These are phyloP conservation scores for Aspergillus sp. DNA, from an alignment of 2,329 filamentous ascomycete genomes.

Conservation along the genomic window DNA sequence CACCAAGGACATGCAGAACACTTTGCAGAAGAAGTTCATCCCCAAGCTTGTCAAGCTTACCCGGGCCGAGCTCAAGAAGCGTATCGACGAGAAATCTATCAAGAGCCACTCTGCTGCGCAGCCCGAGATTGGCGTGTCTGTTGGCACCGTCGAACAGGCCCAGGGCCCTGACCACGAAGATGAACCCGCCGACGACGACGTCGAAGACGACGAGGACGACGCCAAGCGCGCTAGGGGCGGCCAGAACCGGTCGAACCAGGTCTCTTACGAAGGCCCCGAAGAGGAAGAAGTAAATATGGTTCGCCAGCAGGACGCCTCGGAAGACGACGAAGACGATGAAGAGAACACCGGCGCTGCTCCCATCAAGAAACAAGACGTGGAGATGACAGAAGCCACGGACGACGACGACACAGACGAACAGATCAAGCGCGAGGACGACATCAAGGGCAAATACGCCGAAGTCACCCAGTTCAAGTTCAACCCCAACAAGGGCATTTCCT, in stretches of 20 bases:
- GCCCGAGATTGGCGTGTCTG: conserved; percentile 65
- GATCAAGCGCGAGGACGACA: conserved; percentile 54
- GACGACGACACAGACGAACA: conserved; percentile 37
- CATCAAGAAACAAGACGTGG: conserved; percentile 29
- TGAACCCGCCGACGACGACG: conserved; percentile 61
- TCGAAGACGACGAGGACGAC: conserved; percentile 72
- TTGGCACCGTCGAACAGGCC: conserved; percentile 50
- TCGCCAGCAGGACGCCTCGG: conserved; percentile 54
- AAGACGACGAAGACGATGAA: conserved; percentile 48
- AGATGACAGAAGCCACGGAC: conserved; percentile 30
- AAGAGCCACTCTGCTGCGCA: conserved; percentile 59
- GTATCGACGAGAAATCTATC: conserved; percentile 53
- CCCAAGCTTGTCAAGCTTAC: conserved; percentile 63
- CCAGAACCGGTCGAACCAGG: conserved; percentile 69
- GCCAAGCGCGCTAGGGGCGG: conserved; percentile 53
- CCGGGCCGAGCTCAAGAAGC: conserved; percentile 72
- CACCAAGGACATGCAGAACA: conserved; percentile 66
- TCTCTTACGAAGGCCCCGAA: conserved; percentile 87
- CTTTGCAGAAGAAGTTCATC: conserved; percentile 75
- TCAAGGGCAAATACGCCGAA: conserved; percentile 58
- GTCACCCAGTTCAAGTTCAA: conserved; percentile 76
- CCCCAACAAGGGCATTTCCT: conserved; percentile 64
- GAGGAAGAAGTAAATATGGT: conserved; percentile 81
- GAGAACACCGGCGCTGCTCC: conserved; percentile 30
- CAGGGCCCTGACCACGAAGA: conserved; percentile 45